Evolutionary conservation across 2,329 filamentous ascomycete genomes (phyloP), one percentile per base, ranked within the genome.

Genomic region (Aspergillus awamori): DNA sequence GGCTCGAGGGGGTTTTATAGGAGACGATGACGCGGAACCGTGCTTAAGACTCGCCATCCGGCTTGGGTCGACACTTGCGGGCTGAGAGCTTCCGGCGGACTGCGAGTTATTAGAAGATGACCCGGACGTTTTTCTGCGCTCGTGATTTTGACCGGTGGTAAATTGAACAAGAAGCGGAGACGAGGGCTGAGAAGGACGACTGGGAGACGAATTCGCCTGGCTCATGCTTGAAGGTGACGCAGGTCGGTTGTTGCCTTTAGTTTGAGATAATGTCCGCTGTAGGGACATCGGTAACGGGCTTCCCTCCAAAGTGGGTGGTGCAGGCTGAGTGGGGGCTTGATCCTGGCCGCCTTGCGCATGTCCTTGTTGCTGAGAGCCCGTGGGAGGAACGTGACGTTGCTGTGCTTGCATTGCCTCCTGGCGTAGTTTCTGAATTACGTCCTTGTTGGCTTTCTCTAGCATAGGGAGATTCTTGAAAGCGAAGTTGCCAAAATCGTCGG

Each of bases 381-480:
- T 67, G 6, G 76, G 74, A 3, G 68, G 67, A 11, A 76, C 67
- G 58, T 78, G 75, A 65, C 87, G 86, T 63, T 83, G 82, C 68
- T 88, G 86, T 38, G 84, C 83, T 69, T 89, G 93, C 80, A 97
- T 84, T 3, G 95, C 93, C 76, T 98, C 93, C 22, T 93, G 92
- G 10, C 93, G 89, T 60, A 99, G 82, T 75, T 98, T 98, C 70
- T 98, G 93, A 33, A 99, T 97, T 30, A 98, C 93, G 70, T 99
- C 95, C 74, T 99, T 99, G 78, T 99, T 99, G 58, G 95, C 95
- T 76, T 97, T 98, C 71, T 98, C 95, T 17, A 99, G 83, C 20
- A 98, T 94, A 0, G 94, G 93, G 53, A 99, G 80, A 70, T 99
- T 99, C 80, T 99, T 99, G 83, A 97, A 99, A 41, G 92, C 87